A percentile compares a stretch with the other conserved stretches of the same genome.
Evolutionary conservation across 2,329 filamentous ascomycete genomes (phyloP).

Genomic region (Aspergillus pseudoglaucus): DNA sequence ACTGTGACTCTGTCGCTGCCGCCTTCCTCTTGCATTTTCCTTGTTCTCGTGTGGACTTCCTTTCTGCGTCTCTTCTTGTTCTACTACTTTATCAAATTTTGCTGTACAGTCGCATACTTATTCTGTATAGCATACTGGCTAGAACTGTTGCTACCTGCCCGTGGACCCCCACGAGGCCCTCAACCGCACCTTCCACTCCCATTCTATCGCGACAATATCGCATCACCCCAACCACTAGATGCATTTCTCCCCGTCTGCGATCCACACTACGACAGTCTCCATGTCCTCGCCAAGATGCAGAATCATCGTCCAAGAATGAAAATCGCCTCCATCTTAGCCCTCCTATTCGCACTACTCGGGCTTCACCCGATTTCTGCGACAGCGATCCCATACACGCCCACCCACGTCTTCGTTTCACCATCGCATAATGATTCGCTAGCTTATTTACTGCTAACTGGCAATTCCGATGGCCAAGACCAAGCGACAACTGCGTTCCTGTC

Average conservation of each 20-base stretch:
- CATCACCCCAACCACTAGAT: neutral
- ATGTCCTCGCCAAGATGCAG: neutral
- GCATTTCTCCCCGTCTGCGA: neutral
- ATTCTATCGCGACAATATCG: neutral
- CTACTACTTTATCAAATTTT: neutral
- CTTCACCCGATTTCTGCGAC: slow-evolving; percentile 19
- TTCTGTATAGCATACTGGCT: too few relatives aligned
- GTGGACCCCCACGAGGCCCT: neutral
- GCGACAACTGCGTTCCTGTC: slow-evolving; percentile 49
- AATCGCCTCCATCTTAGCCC: neutral
- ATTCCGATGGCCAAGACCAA: slow-evolving; percentile 30
- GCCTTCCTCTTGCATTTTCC: neutral
- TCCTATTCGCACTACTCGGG: slow-evolving; percentile 12
- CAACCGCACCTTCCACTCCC: neutral
- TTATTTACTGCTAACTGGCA: slow-evolving; percentile 62
- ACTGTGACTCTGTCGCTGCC: neutral
- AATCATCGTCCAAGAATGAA: neutral
- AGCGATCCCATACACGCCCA: slow-evolving; percentile 69
- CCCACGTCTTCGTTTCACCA: slow-evolving; percentile 58
- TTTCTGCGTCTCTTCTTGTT: neutral
- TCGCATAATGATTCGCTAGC: slow-evolving; percentile 48
- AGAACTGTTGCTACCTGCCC: too few relatives aligned
- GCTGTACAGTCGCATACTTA: neutral
- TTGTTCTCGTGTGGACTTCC: neutral
- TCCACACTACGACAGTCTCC: neutral